Evolutionary conservation across 805 yeast species (phyloP), one percentile per base, ranked within the genome.

Genomic region (Candida anglica): DNA sequence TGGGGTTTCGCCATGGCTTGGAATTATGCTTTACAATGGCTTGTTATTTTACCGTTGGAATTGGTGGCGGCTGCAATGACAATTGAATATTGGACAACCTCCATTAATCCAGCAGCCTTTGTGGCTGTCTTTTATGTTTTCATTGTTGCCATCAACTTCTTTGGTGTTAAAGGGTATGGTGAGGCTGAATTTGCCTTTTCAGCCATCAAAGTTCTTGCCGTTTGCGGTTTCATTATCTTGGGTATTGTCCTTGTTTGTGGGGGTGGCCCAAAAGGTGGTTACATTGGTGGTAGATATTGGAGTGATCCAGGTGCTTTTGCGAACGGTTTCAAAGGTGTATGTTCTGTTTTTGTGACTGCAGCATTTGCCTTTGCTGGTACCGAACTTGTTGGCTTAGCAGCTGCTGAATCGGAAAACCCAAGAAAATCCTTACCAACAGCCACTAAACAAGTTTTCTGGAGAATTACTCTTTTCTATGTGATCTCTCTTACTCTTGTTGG

Each of bases 161-260:
- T 72, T 41, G 80, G 79, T 39, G 73, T 76, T n/a, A 60, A 57
- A 30, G 77, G 78, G 39, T 75, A 74, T 40, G 82, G 81, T 29
- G 81, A 75, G 50, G 76, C 78, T 17, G 84, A 77, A 49, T 72
- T 84, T 40, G 69, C 75, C 50, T 79, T 83, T 49, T 80, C 86
- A 34, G 43, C 73, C 39, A 67, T 81, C 47, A 85, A 84, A 55
- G 74, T 81, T 17, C 54, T 78, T 27, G 77, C 81, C 56, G 68
- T 79, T 36, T 40, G 63, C 14, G 83, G 81, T 5, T 77, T 75
- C 49, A 69, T 73, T 49, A 66, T 79, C 33, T 58, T 76, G 40
- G 76, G 77, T 38, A 52, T 63, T 9, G 57, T 63, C 9, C 50
- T 63, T 28, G 55, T 57, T 25, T 62, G 66, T 28, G 69, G 69